Evolutionary conservation across 345 rosid genomes (phyloP).

Genomic region (Lepidium didymum): DNA sequence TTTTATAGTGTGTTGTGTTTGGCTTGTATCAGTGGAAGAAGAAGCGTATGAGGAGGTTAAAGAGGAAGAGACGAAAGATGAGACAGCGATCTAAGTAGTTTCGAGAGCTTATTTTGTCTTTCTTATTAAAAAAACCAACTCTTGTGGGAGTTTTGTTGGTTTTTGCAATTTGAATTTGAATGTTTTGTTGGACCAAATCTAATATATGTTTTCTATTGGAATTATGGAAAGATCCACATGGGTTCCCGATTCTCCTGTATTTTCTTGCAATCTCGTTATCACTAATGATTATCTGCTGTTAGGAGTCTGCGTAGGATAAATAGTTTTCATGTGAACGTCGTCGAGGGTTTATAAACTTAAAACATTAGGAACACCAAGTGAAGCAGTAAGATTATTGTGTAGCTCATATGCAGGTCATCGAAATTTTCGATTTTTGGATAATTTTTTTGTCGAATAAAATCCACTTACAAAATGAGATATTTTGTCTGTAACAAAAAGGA

Average conservation of each 20-base stretch:
- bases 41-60: constrained; percentile 99
- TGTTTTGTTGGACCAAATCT: constrained; percentile 12
- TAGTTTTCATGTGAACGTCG: neutral
- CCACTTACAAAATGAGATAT: too few relatives aligned
- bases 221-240: neutral
- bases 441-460: too few relatives aligned
- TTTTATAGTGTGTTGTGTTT: neutral
- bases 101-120: neutral
- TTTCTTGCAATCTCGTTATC: neutral
- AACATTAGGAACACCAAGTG: neutral
- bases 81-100: constrained; percentile 94
- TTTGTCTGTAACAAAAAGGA: too few relatives aligned
- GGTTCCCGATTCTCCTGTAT: neutral
- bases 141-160: constrained; percentile 19
- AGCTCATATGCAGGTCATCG: too few relatives aligned
- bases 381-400: neutral
- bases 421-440: too few relatives aligned
- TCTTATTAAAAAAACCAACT: neutral
- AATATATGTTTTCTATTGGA: constrained; percentile 1
- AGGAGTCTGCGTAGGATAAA: neutral
- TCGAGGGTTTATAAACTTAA: neutral
- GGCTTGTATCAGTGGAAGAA: constrained; percentile 74
- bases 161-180: neutral
- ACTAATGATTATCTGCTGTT: neutral
- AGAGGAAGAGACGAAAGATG: constrained; percentile 99